Conservation (phyloP, 306 rosid genomes). For the Coriaria nepalensis region DNA sequence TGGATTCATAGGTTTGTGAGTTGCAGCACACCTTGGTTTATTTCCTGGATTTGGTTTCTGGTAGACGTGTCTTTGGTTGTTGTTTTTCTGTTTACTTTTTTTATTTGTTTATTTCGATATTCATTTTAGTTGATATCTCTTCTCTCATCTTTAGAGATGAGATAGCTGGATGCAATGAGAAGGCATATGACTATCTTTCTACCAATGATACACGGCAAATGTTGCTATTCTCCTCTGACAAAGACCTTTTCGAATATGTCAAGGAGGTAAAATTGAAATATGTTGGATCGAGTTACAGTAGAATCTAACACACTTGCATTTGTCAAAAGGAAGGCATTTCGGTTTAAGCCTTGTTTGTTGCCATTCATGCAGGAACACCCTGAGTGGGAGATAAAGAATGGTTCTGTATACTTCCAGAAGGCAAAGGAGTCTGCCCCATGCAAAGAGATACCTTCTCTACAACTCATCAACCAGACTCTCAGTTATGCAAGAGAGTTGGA, state of each 20-base stretch:
- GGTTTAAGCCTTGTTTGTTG: too few relatives aligned
- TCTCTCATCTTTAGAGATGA: constrained; percentile 56
- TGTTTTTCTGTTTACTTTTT: too few relatives aligned
- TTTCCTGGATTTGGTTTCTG: background rate
- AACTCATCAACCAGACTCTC: constrained; percentile 94
- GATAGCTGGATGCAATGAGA: constrained; percentile 96
- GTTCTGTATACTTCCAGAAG: constrained; percentile 53
- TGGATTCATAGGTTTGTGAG: too few relatives aligned
- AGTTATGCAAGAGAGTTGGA: constrained; percentile 98
- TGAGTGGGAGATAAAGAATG: constrained; percentile 75
- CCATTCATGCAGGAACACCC: constrained; percentile 63
- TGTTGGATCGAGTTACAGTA: background rate
- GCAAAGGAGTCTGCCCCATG: constrained; percentile 87
- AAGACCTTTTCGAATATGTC: constrained; percentile 55
- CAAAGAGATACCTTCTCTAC: constrained; percentile 96
- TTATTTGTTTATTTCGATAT: background rate
- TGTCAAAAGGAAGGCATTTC: too few relatives aligned
- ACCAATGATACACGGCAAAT: constrained; percentile 62
- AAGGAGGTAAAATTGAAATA: constrained; percentile 37
- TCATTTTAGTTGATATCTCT: constrained; percentile 14
- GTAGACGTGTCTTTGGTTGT: background rate
- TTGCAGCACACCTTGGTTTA: background rate
- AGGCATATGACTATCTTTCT: constrained; percentile 83
- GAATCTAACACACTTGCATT: background rate
- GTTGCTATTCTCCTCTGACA: constrained; percentile 56